Conservation (phyloP, 148 eudicot genomes). For the Diospyros kaki region DNA sequence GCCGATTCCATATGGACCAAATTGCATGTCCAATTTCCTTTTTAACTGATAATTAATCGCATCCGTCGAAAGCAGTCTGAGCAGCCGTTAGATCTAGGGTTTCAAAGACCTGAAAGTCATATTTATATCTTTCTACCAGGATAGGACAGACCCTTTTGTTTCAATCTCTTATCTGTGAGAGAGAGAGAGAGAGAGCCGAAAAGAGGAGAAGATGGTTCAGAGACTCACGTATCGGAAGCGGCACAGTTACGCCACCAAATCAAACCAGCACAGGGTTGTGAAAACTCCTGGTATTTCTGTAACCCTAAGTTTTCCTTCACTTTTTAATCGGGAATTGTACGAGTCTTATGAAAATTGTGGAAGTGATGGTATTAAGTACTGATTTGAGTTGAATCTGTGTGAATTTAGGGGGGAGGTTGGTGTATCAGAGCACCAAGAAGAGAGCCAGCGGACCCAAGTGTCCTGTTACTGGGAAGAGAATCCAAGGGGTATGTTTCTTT, state of each 20-base stretch:
- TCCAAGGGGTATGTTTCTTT: constrained; percentile 61
- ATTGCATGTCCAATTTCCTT: too few relatives aligned
- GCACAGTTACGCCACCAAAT: constrained; percentile 64
- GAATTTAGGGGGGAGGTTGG: constrained; percentile 48
- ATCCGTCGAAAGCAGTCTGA: too few relatives aligned
- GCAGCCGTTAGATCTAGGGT: too few relatives aligned
- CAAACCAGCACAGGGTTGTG: constrained; percentile 56
- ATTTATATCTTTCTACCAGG: too few relatives aligned
- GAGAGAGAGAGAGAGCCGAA: constrained; percentile 10
- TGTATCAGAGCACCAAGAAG: constrained; percentile 59
- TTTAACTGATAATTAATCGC: too few relatives aligned
- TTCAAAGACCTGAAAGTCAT: too few relatives aligned
- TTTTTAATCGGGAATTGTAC: too few relatives aligned
- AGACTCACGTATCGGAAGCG: constrained; percentile 47
- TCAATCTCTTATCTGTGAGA: constrained; percentile 5
- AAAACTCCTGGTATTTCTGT: constrained; percentile 48
- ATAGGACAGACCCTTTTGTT: not conserved
- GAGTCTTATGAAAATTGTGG: too few relatives aligned
- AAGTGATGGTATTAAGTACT: too few relatives aligned
- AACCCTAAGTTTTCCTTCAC: too few relatives aligned
- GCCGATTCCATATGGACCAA: too few relatives aligned
- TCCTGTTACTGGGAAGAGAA: constrained; percentile 29
- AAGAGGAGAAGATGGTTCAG: constrained; percentile 41
- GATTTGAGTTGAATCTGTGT: not conserved
- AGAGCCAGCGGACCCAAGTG: constrained; percentile 60